Evolutionary conservation across 108 stramenopile species (phyloP).

Genomic region (Fragilaria crotonensis): DNA sequence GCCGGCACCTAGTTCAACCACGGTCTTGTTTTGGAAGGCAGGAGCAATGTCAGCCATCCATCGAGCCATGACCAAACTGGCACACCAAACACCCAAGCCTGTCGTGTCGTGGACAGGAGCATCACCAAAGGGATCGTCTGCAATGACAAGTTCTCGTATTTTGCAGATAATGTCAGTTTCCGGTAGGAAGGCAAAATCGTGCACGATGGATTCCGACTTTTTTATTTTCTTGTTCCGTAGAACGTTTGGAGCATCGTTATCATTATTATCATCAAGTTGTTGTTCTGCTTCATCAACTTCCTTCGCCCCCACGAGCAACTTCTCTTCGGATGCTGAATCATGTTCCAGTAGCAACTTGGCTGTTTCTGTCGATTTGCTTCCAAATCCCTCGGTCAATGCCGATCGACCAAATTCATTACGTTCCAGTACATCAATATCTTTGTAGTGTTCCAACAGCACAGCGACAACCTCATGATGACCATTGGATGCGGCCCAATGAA

Average conservation of each 20-base stretch:
- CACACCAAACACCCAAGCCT: conserved; percentile 80
- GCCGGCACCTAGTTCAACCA: conserved; percentile 80
- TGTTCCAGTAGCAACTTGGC: conserved; percentile 71
- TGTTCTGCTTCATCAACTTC: conserved; percentile 9
- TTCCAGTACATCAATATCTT: conserved; percentile 55
- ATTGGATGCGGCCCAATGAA: conserved; percentile 83
- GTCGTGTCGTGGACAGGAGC: conserved; percentile 67
- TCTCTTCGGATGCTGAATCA: conserved; percentile 81
- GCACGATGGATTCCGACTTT: conserved; percentile 31
- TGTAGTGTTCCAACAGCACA: conserved; percentile 39
- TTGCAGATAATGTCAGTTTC: conserved; percentile 3
- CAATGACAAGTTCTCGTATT: conserved; percentile 40
- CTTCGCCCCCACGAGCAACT: conserved; percentile 40
- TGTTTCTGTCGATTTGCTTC: conserved; percentile 51
- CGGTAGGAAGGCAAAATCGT: conserved; percentile 48
- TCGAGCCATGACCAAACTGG: conserved; percentile 68
- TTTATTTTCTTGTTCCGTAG: not conserved
- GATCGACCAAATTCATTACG: conserved; percentile 77
- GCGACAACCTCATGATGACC: conserved; percentile 49
- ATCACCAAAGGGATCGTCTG: conserved; percentile 73
- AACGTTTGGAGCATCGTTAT: too few relatives aligned
- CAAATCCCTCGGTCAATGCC: conserved; percentile 82
- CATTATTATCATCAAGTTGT: conserved; percentile 7
- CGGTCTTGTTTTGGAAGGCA: conserved; percentile 23
- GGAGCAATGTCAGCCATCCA: conserved; percentile 50